Percentiles rank a stretch among this genome's conserved stretches.
Conservation (phyloP, 1,139 yeast genomes). For the Candida frijolesensis region DNA sequence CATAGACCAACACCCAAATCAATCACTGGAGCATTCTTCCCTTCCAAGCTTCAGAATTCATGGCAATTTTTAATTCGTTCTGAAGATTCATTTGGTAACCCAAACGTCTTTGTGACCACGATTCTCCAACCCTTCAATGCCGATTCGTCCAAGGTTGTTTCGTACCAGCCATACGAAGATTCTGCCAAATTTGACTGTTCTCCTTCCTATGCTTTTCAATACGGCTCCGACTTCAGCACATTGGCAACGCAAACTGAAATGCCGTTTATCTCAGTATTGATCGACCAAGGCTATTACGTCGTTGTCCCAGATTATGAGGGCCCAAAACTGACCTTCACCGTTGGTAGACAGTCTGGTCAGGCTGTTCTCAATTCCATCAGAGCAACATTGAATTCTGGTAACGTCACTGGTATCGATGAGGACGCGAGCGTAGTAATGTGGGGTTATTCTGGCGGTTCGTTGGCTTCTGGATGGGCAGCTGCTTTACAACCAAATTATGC, state of each 20-base stretch:
- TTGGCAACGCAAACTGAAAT: conserved; percentile 22
- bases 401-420: conserved; percentile 22
- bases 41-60: conserved; percentile 18
- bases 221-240: conserved; percentile 15
- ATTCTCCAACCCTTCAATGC: conserved; percentile 32
- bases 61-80: conserved; percentile 38
- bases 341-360: conserved; percentile 26
- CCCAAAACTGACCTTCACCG: conserved; percentile 23
- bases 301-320: conserved; percentile 30
- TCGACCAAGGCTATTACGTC: conserved; percentile 28
- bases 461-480: conserved; percentile 32
- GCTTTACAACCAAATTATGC: conserved; percentile 35
- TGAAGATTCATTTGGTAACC: conserved; percentile 30
- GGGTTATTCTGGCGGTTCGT: conserved; percentile 34
- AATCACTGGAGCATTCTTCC: conserved; percentile 19
- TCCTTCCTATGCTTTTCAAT: conserved; percentile 17
- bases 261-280: conserved; percentile 20
- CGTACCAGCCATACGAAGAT: conserved; percentile 19
- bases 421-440: conserved; percentile 24
- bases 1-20: conserved; percentile 24
- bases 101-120: conserved; percentile 35
- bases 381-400: conserved; percentile 21
- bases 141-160: conserved; percentile 23
- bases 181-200: conserved; percentile 16
- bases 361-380: conserved; percentile 25